Evolutionary conservation across 2,329 filamentous ascomycete genomes (phyloP).

Genomic region (Xylariaceae sp.): DNA sequence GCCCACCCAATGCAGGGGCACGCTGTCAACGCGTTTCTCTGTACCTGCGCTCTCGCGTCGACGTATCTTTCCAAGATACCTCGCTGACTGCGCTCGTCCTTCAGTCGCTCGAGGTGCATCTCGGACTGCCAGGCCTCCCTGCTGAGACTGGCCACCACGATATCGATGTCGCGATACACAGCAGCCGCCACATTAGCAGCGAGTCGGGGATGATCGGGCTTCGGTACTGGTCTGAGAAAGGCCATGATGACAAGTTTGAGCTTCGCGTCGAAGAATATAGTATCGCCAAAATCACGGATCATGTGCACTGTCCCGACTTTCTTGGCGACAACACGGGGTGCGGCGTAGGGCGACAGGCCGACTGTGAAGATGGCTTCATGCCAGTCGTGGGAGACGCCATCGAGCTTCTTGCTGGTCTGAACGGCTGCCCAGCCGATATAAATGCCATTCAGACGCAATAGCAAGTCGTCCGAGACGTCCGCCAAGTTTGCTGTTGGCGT

Average conservation of each 20-base stretch:
- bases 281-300: constrained; percentile 40
- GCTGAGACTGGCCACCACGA: constrained; percentile 38
- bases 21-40: constrained; percentile 47
- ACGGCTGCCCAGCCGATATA: constrained; percentile 59
- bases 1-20: constrained; percentile 52
- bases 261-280: constrained; percentile 32
- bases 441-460: constrained; percentile 48
- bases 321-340: constrained; percentile 38
- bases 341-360: constrained; percentile 38
- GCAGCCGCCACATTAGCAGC: constrained; percentile 21
- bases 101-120: constrained; percentile 30
- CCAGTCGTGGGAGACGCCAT: constrained; percentile 40
- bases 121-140: constrained; percentile 38
- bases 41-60: constrained; percentile 40
- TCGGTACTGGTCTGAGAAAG: constrained; percentile 38
- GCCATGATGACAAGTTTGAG: constrained; percentile 54
- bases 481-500: constrained; percentile 48
- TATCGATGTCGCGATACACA: constrained; percentile 32
- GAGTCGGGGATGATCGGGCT: constrained; percentile 5
- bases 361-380: constrained; percentile 51
- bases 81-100: constrained; percentile 32
- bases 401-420: constrained; percentile 25
- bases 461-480: constrained; percentile 44
- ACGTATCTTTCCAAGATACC: constrained; percentile 38
- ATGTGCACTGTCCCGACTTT: constrained; percentile 48